A percentile compares a stretch with the other conserved stretches of the same genome.
phyloP scores from a whole-genome alignment of 192 early-diverging fungal genomes.

The Coemansia sp. region DNA sequence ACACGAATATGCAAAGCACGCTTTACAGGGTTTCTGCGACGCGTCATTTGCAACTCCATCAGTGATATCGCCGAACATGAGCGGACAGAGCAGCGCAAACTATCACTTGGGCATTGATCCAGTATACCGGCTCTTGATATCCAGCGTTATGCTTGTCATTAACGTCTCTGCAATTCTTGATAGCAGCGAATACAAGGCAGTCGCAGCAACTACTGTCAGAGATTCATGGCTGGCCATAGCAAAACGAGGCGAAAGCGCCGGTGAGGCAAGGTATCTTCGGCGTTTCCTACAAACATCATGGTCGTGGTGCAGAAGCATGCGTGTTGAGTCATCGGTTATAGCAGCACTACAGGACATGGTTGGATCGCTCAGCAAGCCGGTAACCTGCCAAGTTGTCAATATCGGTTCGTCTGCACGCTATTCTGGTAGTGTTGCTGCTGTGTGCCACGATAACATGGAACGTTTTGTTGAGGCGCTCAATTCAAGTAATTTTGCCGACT shows the following conservation, averaged over 20 bases:
- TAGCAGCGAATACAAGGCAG: not conserved
- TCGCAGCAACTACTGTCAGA: slow-evolving; percentile 10
- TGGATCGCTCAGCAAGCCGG: slow-evolving; percentile 14
- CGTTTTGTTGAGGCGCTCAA: not conserved
- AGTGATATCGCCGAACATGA: not conserved
- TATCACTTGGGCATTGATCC: not conserved
- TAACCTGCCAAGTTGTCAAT: slow-evolving; percentile 5
- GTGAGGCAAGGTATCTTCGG: slow-evolving; percentile 9
- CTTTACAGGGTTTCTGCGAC: not conserved
- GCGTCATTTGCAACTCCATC: not conserved
- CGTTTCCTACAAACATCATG: slow-evolving; percentile 34
- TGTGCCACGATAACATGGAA: not conserved
- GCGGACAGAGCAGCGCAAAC: not conserved
- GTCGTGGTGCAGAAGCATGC: slow-evolving; percentile 34
- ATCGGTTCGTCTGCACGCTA: slow-evolving; percentile 13
- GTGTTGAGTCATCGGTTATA: slow-evolving; percentile 2
- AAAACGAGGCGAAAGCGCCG: not conserved
- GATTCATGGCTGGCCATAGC: slow-evolving; percentile 26
- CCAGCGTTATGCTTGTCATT: slow-evolving; percentile 28
- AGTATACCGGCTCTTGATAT: slow-evolving; percentile 14
- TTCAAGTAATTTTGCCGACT: not conserved
- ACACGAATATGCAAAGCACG: slow-evolving; percentile 3
- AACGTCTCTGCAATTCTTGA: slow-evolving; percentile 23
- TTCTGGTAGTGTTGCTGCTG: not conserved
- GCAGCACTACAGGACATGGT: slow-evolving; percentile 14